phyloP scores from a whole-genome alignment of 176 grass and related monocot genomes.

The Thalia dealbata region DNA sequence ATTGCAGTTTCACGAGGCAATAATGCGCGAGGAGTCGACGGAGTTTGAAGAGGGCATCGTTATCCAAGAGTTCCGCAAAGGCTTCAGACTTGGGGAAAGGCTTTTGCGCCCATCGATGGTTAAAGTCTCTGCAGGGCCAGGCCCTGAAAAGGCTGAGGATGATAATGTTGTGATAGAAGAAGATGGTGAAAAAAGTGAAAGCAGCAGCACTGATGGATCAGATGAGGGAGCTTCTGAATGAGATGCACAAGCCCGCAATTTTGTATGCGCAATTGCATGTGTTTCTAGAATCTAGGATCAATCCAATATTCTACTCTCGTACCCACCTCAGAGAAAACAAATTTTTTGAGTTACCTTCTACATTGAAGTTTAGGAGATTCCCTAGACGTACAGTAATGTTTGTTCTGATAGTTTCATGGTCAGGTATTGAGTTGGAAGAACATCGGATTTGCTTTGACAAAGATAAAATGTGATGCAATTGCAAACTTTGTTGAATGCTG shows the following conservation, averaged over 20 bases:
- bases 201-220: conserved; percentile 21
- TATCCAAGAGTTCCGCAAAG: conserved; percentile 89
- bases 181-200: conserved; percentile 25
- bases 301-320: too few relatives aligned
- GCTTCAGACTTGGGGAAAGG: conserved; percentile 85
- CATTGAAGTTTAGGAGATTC: neutral
- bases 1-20: conserved; percentile 85
- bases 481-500: too few relatives aligned
- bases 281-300: neutral
- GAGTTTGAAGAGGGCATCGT: conserved; percentile 72
- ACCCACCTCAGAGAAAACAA: neutral
- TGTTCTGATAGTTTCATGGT: too few relatives aligned
- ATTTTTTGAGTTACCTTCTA: neutral
- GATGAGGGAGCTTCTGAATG: conserved; percentile 26
- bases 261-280: neutral
- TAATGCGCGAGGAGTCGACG: conserved; percentile 76
- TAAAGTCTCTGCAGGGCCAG: conserved; percentile 81
- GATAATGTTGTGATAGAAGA: conserved; percentile 32
- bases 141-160: conserved; percentile 39
- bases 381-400: too few relatives aligned
- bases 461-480: too few relatives aligned
- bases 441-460: too few relatives aligned
- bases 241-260: neutral
- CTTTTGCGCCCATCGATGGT: conserved; percentile 80
- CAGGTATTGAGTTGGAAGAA: too few relatives aligned